Evolutionary conservation across 2,329 filamentous ascomycete genomes (phyloP).

Genomic region (Alternaria angustiovoidea): DNA sequence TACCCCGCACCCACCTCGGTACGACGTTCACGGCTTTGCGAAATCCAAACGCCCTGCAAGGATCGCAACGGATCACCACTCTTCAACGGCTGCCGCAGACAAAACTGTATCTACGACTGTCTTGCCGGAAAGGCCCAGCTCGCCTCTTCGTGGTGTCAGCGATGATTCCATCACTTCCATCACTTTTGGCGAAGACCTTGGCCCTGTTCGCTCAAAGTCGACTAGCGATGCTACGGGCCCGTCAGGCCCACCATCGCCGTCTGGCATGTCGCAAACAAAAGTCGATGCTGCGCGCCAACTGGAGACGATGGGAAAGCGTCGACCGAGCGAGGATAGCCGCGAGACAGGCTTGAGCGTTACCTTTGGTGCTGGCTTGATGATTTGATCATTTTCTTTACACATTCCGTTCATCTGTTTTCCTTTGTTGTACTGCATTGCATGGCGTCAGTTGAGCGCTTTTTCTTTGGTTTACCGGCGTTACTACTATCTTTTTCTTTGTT

Average conservation of each 20-base stretch:
- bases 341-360: slow-evolving; percentile 31
- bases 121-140: slow-evolving; percentile 30
- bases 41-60: slow-evolving; percentile 28
- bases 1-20: slow-evolving; percentile 55
- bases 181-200: slow-evolving; percentile 44
- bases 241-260: slow-evolving; percentile 40
- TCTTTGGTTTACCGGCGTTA: background rate
- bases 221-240: slow-evolving; percentile 27
- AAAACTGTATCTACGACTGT: slow-evolving; percentile 11
- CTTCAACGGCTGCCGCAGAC: slow-evolving; percentile 2
- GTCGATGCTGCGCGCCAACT: slow-evolving; percentile 33
- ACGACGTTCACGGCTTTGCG: slow-evolving; percentile 52
- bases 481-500: background rate
- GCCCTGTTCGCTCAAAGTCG: slow-evolving; percentile 34
- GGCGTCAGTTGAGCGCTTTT: background rate
- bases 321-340: slow-evolving; percentile 29
- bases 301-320: slow-evolving; percentile 29
- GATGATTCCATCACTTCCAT: slow-evolving; percentile 46
- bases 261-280: slow-evolving; percentile 31
- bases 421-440: background rate
- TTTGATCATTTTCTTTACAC: slow-evolving; percentile 20
- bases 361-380: slow-evolving; percentile 32
- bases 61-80: slow-evolving; percentile 9
- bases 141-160: slow-evolving; percentile 39
- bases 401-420: background rate